Conservation (phyloP, 768 basidiomycete species). For the Asterophora lycoperdoides region DNA sequence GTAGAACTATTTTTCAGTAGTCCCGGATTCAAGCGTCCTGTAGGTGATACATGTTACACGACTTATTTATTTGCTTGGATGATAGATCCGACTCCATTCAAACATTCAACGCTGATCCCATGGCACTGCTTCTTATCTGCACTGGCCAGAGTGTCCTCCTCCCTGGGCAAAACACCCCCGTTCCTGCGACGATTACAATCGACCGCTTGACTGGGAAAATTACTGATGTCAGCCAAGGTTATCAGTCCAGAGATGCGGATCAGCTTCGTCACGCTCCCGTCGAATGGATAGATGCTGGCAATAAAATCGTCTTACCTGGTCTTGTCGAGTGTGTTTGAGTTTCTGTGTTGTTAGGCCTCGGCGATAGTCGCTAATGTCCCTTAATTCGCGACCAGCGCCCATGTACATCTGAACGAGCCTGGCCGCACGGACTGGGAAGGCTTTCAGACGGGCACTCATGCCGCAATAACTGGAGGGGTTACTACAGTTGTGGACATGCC, state of each 20-base stretch:
- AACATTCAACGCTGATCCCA: too few relatives aligned
- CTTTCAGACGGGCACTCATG: conserved; percentile 85
- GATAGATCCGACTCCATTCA: too few relatives aligned
- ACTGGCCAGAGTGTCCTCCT: conserved; percentile 57
- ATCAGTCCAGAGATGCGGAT: conserved; percentile 25
- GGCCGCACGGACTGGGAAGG: conserved; percentile 95
- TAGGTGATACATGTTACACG: not conserved
- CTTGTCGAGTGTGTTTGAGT: conserved; percentile 73
- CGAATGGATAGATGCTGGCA: conserved; percentile 50
- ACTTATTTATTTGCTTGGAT: too few relatives aligned
- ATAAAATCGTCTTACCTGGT: conserved; percentile 66
- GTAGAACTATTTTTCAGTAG: too few relatives aligned
- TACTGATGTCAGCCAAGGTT: conserved; percentile 36
- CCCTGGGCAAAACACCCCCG: conserved; percentile 41
- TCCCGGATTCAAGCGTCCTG: too few relatives aligned
- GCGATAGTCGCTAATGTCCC: conserved; percentile 7
- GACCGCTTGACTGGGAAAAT: conserved; percentile 59
- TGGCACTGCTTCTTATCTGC: conserved; percentile 31
- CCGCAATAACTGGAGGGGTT: conserved; percentile 91
- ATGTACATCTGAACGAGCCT: conserved; percentile 93
- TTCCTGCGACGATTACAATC: conserved; percentile 65
- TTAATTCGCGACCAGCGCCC: conserved; percentile 47
- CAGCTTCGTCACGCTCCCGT: conserved; percentile 27
- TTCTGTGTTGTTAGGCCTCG: conserved; percentile 3
- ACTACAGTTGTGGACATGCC: conserved; percentile 98